Conservation (phyloP, 352 stramenopile species). For the Blastocystis sp. region DNA sequence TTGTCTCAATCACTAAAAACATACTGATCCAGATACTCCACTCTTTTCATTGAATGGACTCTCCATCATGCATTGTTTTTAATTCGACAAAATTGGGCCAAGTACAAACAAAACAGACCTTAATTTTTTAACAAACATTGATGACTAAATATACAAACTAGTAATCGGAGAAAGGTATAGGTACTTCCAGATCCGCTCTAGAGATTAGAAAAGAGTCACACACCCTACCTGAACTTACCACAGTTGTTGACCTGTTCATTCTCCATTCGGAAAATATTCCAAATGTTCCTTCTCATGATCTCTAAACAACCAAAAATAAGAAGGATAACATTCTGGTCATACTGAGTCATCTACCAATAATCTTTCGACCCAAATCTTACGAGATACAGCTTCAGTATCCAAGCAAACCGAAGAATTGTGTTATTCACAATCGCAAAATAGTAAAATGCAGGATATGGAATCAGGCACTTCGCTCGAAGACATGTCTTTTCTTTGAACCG, state of each 20-base stretch:
- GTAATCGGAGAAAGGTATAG: conserved; percentile 37
- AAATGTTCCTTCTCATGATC: conserved; percentile 23
- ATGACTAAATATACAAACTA: neutral
- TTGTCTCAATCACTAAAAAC: neutral
- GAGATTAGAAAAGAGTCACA: neutral
- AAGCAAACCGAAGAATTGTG: conserved; percentile 8
- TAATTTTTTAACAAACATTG: neutral
- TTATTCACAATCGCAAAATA: conserved; percentile 35
- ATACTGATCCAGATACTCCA: neutral
- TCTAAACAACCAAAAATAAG: conserved; percentile 15
- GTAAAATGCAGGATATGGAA: neutral
- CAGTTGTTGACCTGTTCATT: conserved; percentile 61
- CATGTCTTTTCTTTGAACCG: neutral
- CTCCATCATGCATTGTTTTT: neutral
- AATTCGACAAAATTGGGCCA: neutral
- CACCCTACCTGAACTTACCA: neutral
- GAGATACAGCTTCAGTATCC: neutral
- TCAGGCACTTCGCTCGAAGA: neutral
- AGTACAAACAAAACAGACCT: neutral
- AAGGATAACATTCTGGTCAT: neutral
- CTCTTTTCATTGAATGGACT: conserved; percentile 42
- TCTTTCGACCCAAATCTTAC: neutral
- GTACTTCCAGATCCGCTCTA: conserved; percentile 51
- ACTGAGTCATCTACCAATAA: neutral
- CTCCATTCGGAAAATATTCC: conserved; percentile 60